Percentiles rank a stretch among this genome's conserved stretches.
Evolutionary conservation across 495 filamentous ascomycete genomes (phyloP).

Genomic region (Rostrohypoxylon terebratum): DNA sequence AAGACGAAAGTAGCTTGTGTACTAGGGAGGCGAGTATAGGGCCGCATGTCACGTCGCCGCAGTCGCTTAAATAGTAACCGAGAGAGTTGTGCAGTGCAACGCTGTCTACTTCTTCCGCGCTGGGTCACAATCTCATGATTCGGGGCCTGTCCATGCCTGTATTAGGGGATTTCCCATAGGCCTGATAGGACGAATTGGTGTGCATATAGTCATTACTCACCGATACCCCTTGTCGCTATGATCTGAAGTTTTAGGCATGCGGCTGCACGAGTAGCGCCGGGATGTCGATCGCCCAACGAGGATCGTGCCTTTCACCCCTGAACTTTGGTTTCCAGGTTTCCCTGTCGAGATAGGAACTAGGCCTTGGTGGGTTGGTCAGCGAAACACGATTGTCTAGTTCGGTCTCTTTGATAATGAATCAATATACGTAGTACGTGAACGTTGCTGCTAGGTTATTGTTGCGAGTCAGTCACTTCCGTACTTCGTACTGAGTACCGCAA

Average conservation of each 20-base stretch:
- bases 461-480: slow-evolving; percentile 31
- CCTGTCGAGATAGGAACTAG: slow-evolving; percentile 32
- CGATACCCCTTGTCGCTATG: slow-evolving; percentile 35
- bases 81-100: slow-evolving; percentile 31
- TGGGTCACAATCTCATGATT: slow-evolving; percentile 37
- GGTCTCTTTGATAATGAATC: slow-evolving; percentile 38
- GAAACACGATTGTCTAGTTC: slow-evolving; percentile 29
- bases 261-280: slow-evolving; percentile 44
- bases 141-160: slow-evolving; percentile 37
- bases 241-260: slow-evolving; percentile 39
- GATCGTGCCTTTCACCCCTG: slow-evolving; percentile 28
- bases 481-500: slow-evolving; percentile 30
- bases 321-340: slow-evolving; percentile 18
- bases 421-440: slow-evolving; percentile 37
- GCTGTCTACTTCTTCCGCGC: slow-evolving; percentile 38
- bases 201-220: slow-evolving; percentile 34
- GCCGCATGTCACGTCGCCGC: slow-evolving; percentile 23
- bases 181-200: slow-evolving; percentile 31
- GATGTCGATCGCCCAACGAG: slow-evolving; percentile 37
- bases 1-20: slow-evolving; percentile 5
- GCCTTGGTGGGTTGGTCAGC: slow-evolving; percentile 36
- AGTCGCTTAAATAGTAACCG: slow-evolving; percentile 37
- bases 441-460: slow-evolving; percentile 27
- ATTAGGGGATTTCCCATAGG: slow-evolving; percentile 22
- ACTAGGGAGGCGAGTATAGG: slow-evolving; percentile 26